Percentiles rank a stretch among this genome's conserved stretches.
phyloP scores from a whole-genome alignment of 495 filamentous ascomycete species.

The Pseudevernia furfuracea region DNA sequence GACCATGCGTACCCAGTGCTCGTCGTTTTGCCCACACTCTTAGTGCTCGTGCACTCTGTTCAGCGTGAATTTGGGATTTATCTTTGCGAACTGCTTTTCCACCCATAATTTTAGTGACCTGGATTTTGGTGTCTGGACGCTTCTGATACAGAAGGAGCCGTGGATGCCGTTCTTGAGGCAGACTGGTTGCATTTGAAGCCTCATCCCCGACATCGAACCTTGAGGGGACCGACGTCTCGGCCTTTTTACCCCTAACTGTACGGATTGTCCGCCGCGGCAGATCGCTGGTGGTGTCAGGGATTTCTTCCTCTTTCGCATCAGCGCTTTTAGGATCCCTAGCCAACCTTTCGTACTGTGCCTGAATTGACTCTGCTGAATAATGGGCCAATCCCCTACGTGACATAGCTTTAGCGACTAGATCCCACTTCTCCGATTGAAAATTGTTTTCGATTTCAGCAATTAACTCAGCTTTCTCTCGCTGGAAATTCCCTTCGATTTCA shows the following conservation, averaged over 20 bases:
- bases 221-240: not conserved
- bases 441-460: conserved; percentile 12
- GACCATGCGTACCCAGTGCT: conserved; percentile 9
- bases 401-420: conserved; percentile 12
- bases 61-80: not conserved
- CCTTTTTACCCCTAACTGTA: not conserved
- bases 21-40: conserved; percentile 10
- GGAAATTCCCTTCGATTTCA: not conserved
- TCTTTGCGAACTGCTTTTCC: not conserved
- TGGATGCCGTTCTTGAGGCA: not conserved
- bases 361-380: not conserved
- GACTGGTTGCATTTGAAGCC: not conserved
- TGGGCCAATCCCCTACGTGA: conserved; percentile 4
- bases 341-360: not conserved
- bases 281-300: not conserved
- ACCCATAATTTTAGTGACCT: not conserved
- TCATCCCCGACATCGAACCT: not conserved
- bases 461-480: not conserved
- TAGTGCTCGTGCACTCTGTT: conserved; percentile 5
- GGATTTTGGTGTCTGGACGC: too few relatives aligned
- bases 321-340: not conserved
- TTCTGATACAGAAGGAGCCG: too few relatives aligned
- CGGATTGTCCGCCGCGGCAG: not conserved
- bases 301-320: not conserved
- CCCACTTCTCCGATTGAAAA: conserved; percentile 10